Evolutionary conservation across 495 filamentous ascomycete genomes (phyloP).

Genomic region (Friedmanniomyces simplex): DNA sequence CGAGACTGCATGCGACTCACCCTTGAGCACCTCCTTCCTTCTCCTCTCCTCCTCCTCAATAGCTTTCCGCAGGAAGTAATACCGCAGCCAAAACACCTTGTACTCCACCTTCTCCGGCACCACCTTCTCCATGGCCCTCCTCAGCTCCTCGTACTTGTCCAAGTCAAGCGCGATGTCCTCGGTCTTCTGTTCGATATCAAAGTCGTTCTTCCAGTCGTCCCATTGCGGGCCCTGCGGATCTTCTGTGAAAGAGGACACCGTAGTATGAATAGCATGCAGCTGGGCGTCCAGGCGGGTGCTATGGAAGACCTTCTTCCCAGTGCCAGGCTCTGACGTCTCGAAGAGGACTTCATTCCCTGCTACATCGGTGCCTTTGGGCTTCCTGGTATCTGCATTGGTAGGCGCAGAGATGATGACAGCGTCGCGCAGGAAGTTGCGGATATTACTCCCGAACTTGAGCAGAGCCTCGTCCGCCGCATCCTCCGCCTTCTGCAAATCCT

Average conservation of each 20-base stretch:
- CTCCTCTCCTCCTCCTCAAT: constrained; percentile 93
- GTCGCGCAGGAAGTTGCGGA: constrained; percentile 82
- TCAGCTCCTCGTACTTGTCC: constrained; percentile 78
- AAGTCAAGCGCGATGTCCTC: constrained; percentile 73
- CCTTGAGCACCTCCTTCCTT: constrained; percentile 82
- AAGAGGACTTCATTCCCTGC: constrained; percentile 52
- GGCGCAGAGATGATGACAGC: constrained; percentile 62
- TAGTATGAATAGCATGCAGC: constrained; percentile 86
- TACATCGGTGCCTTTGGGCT: constrained; percentile 5
- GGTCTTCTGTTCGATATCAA: constrained; percentile 76
- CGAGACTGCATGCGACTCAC: constrained; percentile 38
- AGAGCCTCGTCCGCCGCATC: constrained; percentile 97
- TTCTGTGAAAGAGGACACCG: constrained; percentile 69
- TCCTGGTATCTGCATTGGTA: constrained; percentile 26
- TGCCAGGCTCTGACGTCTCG: constrained; percentile 73
- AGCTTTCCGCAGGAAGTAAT: constrained; percentile 89
- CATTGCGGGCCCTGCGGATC: constrained; percentile 70
- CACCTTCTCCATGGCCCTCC: constrained; percentile 86
- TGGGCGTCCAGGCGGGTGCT: constrained; percentile 92
- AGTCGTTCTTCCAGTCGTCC: constrained; percentile 60
- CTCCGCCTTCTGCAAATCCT: constrained; percentile 87
- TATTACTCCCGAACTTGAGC: constrained; percentile 81
- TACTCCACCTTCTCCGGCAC: constrained; percentile 88
- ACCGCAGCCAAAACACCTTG: constrained; percentile 81
- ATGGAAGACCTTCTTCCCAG: constrained; percentile 84